Evolutionary conservation across 371 early-diverging fungal species (phyloP).

Genomic region (Mortierella sp.): DNA sequence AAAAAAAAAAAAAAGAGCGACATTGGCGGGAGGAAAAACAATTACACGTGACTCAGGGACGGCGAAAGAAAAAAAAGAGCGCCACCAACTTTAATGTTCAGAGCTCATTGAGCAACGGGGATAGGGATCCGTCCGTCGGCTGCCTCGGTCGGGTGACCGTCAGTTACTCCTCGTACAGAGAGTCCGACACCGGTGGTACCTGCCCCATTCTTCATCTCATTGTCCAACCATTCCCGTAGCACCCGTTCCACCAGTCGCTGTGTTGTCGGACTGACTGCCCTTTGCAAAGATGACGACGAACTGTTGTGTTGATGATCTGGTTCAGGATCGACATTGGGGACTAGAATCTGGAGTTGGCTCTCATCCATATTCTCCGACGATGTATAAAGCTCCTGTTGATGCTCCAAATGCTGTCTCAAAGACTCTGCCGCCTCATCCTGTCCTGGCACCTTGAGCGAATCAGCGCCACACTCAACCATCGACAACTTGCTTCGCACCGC

Average conservation of each 20-base stretch:
- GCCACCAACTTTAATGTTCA: slow-evolving; percentile 7
- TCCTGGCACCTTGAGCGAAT: slow-evolving; percentile 27
- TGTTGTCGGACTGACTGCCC: slow-evolving; percentile 48
- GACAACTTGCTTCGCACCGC: slow-evolving; percentile 21
- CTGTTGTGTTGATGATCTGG: background rate
- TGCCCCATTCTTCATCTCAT: slow-evolving; percentile 40
- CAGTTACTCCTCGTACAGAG: slow-evolving; percentile 39
- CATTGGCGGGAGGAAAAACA: background rate
- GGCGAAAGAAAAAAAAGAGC: background rate
- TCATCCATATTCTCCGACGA: background rate
- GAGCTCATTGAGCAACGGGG: slow-evolving; percentile 17
- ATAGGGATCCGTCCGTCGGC: slow-evolving; percentile 15
- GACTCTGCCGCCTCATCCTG: slow-evolving; percentile 17
- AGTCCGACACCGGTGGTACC: slow-evolving; percentile 33
- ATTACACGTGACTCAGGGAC: slow-evolving; percentile 14
- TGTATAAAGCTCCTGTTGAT: slow-evolving; percentile 5
- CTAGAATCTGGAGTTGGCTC: background rate
- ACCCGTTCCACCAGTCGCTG: slow-evolving; percentile 60
- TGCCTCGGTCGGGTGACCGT: slow-evolving; percentile 4
- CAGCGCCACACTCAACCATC: slow-evolving; percentile 8
- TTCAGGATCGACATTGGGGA: background rate
- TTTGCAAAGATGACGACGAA: background rate
- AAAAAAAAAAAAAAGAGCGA: background rate
- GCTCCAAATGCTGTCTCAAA: background rate
- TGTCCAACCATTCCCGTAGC: slow-evolving; percentile 65